These are phyloP conservation scores for Silene uniflora DNA, from an alignment of 148 eudicot species.

Conservation along the genomic window DNA sequence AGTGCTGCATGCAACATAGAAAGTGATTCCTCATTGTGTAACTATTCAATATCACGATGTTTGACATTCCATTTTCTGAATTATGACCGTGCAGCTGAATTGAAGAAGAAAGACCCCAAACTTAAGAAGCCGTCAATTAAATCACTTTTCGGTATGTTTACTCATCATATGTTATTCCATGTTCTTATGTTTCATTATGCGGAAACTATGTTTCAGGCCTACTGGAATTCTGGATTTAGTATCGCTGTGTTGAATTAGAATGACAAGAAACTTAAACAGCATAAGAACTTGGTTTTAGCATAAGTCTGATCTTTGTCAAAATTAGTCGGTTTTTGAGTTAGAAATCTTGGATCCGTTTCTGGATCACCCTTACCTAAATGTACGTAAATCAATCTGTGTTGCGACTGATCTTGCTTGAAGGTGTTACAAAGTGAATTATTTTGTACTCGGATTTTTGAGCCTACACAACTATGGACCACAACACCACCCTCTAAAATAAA, in stretches of 20 bases:
- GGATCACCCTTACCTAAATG: not conserved
- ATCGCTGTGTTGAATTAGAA: no score
- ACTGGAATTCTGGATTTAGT: not conserved
- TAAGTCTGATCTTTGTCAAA: not conserved
- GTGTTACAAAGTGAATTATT: not conserved
- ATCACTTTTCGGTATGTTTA: constrained; percentile 75
- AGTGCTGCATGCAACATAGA: not conserved
- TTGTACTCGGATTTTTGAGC: not conserved
- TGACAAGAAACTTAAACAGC: no score
- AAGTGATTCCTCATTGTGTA: not conserved
- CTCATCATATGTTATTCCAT: not conserved
- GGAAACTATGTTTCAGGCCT: not conserved
- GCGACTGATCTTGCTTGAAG: not conserved
- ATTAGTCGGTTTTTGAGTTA: not conserved
- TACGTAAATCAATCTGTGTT: not conserved
- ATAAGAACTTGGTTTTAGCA: no score
- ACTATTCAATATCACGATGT: constrained; percentile 7
- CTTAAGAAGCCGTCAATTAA: constrained; percentile 87
- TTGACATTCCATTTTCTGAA: constrained; percentile 2
- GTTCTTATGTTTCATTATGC: not conserved
- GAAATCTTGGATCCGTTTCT: not conserved
- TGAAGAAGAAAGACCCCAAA: constrained; percentile 81
- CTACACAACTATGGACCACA: not conserved
- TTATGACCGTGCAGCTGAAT: constrained; percentile 59
- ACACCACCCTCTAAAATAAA: not conserved